Base-by-base conservation (phyloP, 306 rosid species). In the Argentina anserina region DNA sequence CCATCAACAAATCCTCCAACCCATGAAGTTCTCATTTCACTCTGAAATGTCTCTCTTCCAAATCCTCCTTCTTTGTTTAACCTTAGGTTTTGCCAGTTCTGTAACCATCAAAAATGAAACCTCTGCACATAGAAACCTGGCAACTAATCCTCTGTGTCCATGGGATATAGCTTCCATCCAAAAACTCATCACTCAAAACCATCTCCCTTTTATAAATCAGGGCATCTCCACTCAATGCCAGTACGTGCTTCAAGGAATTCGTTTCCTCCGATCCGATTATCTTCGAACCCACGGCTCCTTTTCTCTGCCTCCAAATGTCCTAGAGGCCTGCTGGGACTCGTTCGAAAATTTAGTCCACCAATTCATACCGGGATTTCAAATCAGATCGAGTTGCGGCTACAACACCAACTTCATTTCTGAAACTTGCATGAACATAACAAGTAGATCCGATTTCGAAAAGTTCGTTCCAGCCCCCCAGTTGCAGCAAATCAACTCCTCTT, bases 381-480 rank as follows among this genome's bases (percentile, higher is more conserved):
- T 80, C 29, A 56, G 9, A 50, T 43, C 55, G 21, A 20, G 29
- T 34, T 80, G 80, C 25, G 70, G 50, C 39, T 70, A 31, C 42
- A 65, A 75, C 18, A 70, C 68, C 31, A 78, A 58, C 60, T 75
- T 76, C 70, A 33, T 80, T 43, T 75, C 83, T 1, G n/a, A 53
- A 17, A 49, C n/a, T 26, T 80, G 80, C 12, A 55, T 12, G 73
- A 55, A 56, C 56, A 65, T 70, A 28, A 46, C 58, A 45, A 69
- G 40, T 2, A 34, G 33, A 62, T 56, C 49, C 10, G 69, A 70
- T 58, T 80, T 80, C 4, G 74, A 80, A 40, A 71, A 53, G 40
- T 20, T 55, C 25, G 12, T 80, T 28, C 60, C 80, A 3, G 23
- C 52, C 20, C 7, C 31, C 0, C 62, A 80, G 58, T 25, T 80